Percentiles rank a stretch among this genome's conserved stretches.
phyloP scores from a whole-genome alignment of 352 stramenopile species.

The Phytopythium litorale region DNA sequence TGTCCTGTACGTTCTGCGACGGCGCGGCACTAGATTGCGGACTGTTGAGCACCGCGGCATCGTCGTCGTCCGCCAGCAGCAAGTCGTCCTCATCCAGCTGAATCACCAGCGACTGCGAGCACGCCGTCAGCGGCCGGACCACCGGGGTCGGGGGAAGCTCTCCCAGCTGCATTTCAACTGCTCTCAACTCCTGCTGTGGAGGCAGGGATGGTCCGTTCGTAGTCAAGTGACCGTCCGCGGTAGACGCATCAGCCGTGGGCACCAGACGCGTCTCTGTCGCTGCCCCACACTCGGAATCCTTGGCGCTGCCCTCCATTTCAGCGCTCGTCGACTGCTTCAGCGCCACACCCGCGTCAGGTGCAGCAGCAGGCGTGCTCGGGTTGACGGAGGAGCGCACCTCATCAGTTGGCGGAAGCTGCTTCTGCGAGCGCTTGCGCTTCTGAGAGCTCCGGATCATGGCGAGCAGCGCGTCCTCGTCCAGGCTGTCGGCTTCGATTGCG shows the following conservation, averaged over 20 bases:
- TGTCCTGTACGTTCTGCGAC: slow-evolving; percentile 13
- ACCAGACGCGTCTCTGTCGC: not conserved
- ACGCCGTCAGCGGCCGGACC: slow-evolving; percentile 59
- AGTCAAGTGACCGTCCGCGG: not conserved
- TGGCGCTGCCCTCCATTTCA: not conserved
- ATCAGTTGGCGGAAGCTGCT: not conserved
- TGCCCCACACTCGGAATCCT: not conserved
- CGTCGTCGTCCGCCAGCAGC: slow-evolving; percentile 11
- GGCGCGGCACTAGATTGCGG: slow-evolving; percentile 9
- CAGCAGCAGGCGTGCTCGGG: not conserved
- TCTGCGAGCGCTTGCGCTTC: slow-evolving; percentile 4
- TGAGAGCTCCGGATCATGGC: slow-evolving; percentile 4
- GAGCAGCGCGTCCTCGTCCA: not conserved
- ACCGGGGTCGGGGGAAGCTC: slow-evolving; percentile 18
- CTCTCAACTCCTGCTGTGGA: slow-evolving; percentile 3
- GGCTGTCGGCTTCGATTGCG: not conserved
- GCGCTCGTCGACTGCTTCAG: not conserved
- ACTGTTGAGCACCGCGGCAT: not conserved
- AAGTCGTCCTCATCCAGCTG: slow-evolving; percentile 34
- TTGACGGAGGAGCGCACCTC: not conserved
- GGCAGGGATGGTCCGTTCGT: not conserved
- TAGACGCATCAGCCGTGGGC: not conserved
- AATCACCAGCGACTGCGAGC: slow-evolving; percentile 69
- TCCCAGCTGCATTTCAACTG: not conserved
- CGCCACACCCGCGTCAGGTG: not conserved